phyloP scores from a whole-genome alignment of 352 stramenopile species.

The Thalassiosira gravida region DNA sequence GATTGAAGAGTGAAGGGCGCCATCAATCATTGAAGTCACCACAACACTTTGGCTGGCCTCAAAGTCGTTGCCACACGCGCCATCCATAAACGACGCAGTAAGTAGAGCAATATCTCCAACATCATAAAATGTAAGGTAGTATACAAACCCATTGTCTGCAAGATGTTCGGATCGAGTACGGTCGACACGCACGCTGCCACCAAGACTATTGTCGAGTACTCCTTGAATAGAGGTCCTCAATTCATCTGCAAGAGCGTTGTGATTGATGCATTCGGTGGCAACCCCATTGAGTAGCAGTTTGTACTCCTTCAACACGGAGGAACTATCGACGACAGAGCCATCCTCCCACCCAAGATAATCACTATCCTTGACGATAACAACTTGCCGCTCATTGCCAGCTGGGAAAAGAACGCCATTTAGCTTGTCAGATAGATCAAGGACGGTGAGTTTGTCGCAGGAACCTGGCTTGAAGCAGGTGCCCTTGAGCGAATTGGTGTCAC shows the following conservation, averaged over 20 bases:
- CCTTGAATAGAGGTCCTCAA: slow-evolving; percentile 54
- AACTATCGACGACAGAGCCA: slow-evolving; percentile 49
- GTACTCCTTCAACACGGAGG: slow-evolving; percentile 56
- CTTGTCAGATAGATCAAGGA: slow-evolving; percentile 62
- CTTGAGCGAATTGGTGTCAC: slow-evolving; percentile 48
- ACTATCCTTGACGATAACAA: slow-evolving; percentile 64
- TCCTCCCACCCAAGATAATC: slow-evolving; percentile 70
- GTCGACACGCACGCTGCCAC: slow-evolving; percentile 60
- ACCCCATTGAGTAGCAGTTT: slow-evolving; percentile 48
- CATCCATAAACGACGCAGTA: slow-evolving; percentile 37
- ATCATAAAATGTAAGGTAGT: slow-evolving; percentile 71
- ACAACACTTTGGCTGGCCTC: slow-evolving; percentile 59
- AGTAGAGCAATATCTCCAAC: slow-evolving; percentile 48
- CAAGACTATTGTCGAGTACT: slow-evolving; percentile 46
- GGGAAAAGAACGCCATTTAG: slow-evolving; percentile 49
- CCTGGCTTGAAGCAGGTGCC: slow-evolving; percentile 62
- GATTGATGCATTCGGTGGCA: slow-evolving; percentile 73
- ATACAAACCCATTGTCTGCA: slow-evolving; percentile 79
- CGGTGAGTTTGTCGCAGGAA: slow-evolving; percentile 61
- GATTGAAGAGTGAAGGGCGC: slow-evolving; percentile 52
- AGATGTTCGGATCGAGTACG: slow-evolving; percentile 61
- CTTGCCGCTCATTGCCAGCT: slow-evolving; percentile 60
- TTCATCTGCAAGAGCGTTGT: slow-evolving; percentile 65
- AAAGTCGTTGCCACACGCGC: slow-evolving; percentile 53
- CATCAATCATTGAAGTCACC: slow-evolving; percentile 58